phyloP scores from a whole-genome alignment of 106 monocot genomes.

The Posidonia australis region DNA sequence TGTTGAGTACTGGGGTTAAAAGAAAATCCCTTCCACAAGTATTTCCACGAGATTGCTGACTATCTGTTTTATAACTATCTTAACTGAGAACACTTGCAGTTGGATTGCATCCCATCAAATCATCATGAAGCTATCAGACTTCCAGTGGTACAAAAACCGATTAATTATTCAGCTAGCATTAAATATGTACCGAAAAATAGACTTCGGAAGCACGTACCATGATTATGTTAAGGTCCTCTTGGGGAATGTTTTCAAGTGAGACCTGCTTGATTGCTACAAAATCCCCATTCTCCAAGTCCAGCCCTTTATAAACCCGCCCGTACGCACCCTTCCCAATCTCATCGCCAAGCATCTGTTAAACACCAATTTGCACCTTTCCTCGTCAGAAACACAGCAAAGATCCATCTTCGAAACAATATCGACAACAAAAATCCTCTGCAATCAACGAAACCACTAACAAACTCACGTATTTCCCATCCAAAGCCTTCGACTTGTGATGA shows the following conservation, averaged over 20 bases:
- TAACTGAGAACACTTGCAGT: no score
- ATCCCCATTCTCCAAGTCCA: constrained; percentile 95
- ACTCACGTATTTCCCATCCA: constrained; percentile 96
- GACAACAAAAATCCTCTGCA: not conserved
- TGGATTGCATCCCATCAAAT: no score
- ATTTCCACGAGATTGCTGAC: no score
- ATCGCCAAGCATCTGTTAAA: constrained; percentile 86
- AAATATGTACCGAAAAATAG: not conserved
- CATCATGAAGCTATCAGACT: no score
- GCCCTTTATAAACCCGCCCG: constrained; percentile 88
- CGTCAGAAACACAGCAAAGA: not conserved
- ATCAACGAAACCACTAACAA: not conserved
- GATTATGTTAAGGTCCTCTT: constrained; percentile 96
- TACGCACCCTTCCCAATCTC: constrained; percentile 99
- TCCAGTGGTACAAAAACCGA: no score
- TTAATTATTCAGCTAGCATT: not conserved
- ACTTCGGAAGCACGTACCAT: constrained; percentile 38
- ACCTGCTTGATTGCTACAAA: constrained; percentile 99
- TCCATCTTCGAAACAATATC: not conserved
- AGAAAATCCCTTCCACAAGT: no score
- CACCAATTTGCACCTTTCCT: not conserved
- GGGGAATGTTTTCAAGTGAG: constrained; percentile 91
- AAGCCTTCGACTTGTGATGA: constrained; percentile 72
- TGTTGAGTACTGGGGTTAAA: not conserved
- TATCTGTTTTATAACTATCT: no score